These are phyloP conservation scores for Trifolium repens DNA, from an alignment of 306 rosid species.

Conservation along the genomic window DNA sequence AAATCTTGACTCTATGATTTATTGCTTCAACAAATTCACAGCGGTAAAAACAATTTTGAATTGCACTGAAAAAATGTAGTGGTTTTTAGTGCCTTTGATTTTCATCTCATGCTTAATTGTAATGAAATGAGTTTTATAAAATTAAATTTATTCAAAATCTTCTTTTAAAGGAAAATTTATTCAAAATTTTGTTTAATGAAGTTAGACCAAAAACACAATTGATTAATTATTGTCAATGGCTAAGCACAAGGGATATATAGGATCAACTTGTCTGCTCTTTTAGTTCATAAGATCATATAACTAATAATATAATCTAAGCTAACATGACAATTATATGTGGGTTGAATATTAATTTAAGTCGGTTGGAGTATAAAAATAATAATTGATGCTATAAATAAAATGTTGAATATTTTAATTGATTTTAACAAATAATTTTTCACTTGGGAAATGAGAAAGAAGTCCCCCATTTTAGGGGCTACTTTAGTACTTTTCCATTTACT, in stretches of 20 bases:
- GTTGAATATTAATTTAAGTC: neutral
- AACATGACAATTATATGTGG: neutral
- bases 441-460: conserved; percentile 7
- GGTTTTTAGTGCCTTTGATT: too few species aligned
- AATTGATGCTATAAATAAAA: conserved; percentile 3
- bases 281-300: neutral
- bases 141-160: neutral
- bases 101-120: neutral
- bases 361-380: neutral
- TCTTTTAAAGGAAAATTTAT: neutral
- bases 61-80: too few species aligned
- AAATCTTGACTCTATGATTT: too few species aligned
- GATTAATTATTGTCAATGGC: neutral
- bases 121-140: neutral
- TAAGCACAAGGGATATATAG: conserved; percentile 8
- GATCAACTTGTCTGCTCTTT: conserved; percentile 9
- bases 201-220: neutral
- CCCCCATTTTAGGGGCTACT: neutral
- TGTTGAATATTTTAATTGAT: conserved; percentile 4
- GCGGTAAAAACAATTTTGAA: too few species aligned
- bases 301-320: neutral
- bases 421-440: neutral
- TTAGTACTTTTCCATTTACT: neutral
- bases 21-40: too few species aligned
- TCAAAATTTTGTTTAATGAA: neutral